Conservation (phyloP, 2,329 filamentous ascomycete genomes). For the Colletotrichum spinosum region DNA sequence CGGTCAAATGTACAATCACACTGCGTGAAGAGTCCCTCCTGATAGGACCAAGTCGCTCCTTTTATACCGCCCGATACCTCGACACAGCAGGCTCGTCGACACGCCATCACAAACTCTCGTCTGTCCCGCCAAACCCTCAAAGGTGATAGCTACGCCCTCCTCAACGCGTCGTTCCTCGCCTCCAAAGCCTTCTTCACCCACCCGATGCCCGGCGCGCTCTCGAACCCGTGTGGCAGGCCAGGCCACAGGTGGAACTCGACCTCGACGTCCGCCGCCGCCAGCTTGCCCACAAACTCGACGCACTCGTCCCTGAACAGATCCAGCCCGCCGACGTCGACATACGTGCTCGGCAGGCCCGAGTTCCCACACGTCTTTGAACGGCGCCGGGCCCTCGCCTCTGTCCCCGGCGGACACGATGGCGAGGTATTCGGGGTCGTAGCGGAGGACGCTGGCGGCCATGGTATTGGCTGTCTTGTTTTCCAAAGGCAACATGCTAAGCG, state of each 20-base stretch:
- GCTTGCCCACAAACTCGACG: conserved; percentile 45
- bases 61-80: no score
- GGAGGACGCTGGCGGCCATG: conserved; percentile 19
- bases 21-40: no score
- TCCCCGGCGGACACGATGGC: conserved; percentile 11
- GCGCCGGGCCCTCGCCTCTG: background rate
- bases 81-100: no score
- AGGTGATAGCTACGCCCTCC: background rate
- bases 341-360: conserved; percentile 48
- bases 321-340: conserved; percentile 52
- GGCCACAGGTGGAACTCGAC: conserved; percentile 55
- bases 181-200: conserved; percentile 41
- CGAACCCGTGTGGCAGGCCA: conserved; percentile 54
- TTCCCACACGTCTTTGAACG: conserved; percentile 21
- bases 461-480: background rate
- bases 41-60: no score
- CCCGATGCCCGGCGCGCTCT: conserved; percentile 34
- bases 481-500: background rate
- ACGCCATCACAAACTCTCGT: no score
- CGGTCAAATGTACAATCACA: no score
- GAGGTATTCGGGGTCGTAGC: conserved; percentile 31
- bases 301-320: conserved; percentile 53
- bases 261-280: conserved; percentile 47
- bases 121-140: no score
- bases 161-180: conserved; percentile 38